A percentile compares a stretch with the other conserved stretches of the same genome.
Evolutionary conservation across 1,284 basidiomycete species (phyloP).

Genomic region (Cystobasidium slooffiae): DNA sequence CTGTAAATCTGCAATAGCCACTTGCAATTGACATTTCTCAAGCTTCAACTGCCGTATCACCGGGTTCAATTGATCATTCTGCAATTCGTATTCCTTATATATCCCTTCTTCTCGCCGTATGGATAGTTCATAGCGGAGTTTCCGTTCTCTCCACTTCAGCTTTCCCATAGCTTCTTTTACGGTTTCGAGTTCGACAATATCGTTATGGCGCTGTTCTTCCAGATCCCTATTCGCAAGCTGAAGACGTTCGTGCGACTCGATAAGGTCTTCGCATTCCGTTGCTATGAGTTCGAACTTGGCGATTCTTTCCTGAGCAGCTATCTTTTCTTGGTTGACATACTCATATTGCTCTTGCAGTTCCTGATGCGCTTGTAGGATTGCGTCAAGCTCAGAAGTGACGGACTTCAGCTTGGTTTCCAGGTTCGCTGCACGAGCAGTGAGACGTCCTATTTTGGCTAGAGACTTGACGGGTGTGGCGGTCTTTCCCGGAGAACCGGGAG

Average conservation of each 20-base stretch:
- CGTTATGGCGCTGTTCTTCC: background rate
- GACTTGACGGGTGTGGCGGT: conserved; percentile 19
- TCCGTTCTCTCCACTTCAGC: conserved; percentile 18
- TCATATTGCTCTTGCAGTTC: conserved; percentile 25
- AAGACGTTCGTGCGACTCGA: conserved; percentile 9
- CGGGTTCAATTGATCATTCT: conserved; percentile 10
- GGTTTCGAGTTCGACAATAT: conserved; percentile 13
- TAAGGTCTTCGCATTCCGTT: conserved; percentile 23
- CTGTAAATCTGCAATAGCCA: background rate
- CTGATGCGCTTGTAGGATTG: conserved; percentile 1
- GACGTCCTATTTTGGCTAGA: conserved; percentile 32
- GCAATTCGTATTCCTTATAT: conserved; percentile 2
- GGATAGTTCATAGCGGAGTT: conserved; percentile 15
- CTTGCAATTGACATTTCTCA: background rate
- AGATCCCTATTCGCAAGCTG: background rate
- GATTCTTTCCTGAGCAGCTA: background rate
- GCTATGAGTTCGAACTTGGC: conserved; percentile 30
- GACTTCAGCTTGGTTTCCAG: conserved; percentile 23
- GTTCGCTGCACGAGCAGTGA: conserved; percentile 21
- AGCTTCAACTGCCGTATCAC: background rate
- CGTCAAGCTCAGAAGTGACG: background rate
- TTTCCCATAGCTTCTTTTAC: conserved; percentile 6
- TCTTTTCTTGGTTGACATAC: background rate
- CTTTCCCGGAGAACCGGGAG: background rate
- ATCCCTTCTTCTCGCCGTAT: conserved; percentile 26